phyloP scores from a whole-genome alignment of 345 rosid species.

The Noccaea bulbosa region DNA sequence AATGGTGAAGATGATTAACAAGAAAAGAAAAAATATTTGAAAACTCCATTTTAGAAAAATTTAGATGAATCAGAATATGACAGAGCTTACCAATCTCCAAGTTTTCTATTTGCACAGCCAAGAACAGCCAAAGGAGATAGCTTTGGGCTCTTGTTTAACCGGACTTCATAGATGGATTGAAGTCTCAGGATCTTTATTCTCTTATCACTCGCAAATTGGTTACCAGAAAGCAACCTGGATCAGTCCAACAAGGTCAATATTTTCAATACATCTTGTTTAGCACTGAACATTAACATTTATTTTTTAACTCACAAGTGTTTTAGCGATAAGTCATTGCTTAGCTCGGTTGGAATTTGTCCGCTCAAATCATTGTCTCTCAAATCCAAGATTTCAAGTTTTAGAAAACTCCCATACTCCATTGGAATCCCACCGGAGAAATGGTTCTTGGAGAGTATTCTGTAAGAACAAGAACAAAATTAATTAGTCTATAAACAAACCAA shows the following conservation, averaged over 20 bases:
- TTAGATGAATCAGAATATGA: not conserved
- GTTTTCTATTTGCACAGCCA: conserved; percentile 58
- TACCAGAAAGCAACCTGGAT: conserved; percentile 70
- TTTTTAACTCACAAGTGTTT: conserved; percentile 67
- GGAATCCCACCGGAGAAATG: conserved; percentile 71
- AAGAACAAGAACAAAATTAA: conserved; percentile 22
- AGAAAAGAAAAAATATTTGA: not conserved
- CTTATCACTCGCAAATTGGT: conserved; percentile 59
- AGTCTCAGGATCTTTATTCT: conserved; percentile 53
- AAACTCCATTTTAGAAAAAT: not conserved
- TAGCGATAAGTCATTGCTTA: conserved; percentile 51
- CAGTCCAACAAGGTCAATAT: conserved; percentile 18
- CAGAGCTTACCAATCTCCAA: conserved; percentile 64
- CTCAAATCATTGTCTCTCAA: conserved; percentile 69
- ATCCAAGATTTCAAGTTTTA: conserved; percentile 67
- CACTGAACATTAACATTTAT: conserved; percentile 45
- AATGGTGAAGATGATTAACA: not conserved
- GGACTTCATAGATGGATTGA: conserved; percentile 55
- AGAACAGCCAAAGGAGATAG: conserved; percentile 35
- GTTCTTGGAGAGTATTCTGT: conserved; percentile 60
- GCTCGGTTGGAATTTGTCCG: conserved; percentile 68
- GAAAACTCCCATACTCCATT: conserved; percentile 65
- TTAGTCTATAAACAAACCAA: conserved; percentile 33
- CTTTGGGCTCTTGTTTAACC: conserved; percentile 51
- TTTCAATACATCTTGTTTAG: conserved; percentile 42